Evolutionary conservation across 148 eudicot species (phyloP).

Genomic region (Camellia sinensis): DNA sequence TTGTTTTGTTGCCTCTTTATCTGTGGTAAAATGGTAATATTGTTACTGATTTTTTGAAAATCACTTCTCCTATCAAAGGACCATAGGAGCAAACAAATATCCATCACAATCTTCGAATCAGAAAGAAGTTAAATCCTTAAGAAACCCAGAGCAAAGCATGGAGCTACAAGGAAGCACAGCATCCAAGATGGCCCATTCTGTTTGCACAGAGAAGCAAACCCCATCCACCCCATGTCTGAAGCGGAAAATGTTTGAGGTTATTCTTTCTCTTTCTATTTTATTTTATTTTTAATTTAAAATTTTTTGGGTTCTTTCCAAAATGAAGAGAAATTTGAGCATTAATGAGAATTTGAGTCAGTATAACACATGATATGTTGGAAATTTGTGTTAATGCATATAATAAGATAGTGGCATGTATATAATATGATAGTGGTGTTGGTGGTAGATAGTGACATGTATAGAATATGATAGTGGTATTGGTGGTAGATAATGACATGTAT

Average conservation of each 20-base stretch:
- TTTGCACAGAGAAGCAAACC: constrained; percentile 32
- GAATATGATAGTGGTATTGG: too few relatives aligned
- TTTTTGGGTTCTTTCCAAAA: not conserved
- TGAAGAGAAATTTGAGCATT: not conserved
- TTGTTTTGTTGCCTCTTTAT: not conserved
- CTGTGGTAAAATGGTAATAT: not conserved
- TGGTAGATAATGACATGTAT: too few relatives aligned
- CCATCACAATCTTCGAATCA: constrained; percentile 21
- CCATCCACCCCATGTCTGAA: constrained; percentile 49
- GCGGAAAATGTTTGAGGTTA: constrained; percentile 61
- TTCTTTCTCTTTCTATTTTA: not conserved
- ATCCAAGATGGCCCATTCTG: constrained; percentile 22
- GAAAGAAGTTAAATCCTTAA: constrained; percentile 26
- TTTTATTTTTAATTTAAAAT: not conserved
- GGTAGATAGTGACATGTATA: too few relatives aligned
- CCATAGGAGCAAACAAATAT: constrained; percentile 19
- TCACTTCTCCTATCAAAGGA: constrained; percentile 20
- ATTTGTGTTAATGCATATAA: too few relatives aligned
- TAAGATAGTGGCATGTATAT: too few relatives aligned
- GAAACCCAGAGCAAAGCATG: constrained; percentile 15
- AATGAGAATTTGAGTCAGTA: not conserved
- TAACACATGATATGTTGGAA: too few relatives aligned
- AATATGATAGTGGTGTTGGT: too few relatives aligned
- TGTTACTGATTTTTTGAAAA: not conserved
- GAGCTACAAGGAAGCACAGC: constrained; percentile 16